These are phyloP conservation scores for Rhodamnia argentea DNA, from an alignment of 345 rosid genomes.

Conservation along the genomic window DNA sequence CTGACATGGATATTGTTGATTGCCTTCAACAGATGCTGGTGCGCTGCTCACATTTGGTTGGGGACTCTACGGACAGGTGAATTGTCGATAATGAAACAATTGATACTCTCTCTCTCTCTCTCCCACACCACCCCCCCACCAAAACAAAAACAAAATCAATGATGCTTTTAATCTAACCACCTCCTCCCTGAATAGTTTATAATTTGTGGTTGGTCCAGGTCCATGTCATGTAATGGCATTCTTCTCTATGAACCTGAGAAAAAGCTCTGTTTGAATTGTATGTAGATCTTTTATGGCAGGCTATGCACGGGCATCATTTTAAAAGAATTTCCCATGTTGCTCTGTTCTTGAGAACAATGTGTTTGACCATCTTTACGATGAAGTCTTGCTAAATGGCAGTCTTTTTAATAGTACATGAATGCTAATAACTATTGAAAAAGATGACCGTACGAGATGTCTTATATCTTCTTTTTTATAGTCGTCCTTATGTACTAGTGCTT, in stretches of 20 bases:
- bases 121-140: too few species aligned
- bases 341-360: not conserved
- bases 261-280: not conserved
- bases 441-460: not conserved
- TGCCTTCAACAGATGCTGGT: conserved; percentile 70
- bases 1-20: not conserved
- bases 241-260: not conserved
- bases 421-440: not conserved
- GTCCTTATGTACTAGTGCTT: not conserved
- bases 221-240: not conserved
- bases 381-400: not conserved
- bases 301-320: not conserved
- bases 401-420: not conserved
- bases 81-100: not conserved
- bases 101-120: not conserved
- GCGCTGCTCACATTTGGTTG: conserved; percentile 95
- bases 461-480: not conserved
- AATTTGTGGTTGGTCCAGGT: not conserved
- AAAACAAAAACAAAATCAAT: too few species aligned
- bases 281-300: not conserved
- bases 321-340: not conserved
- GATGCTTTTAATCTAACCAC: not conserved
- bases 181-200: not conserved
- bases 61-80: conserved; percentile 99
- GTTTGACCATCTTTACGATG: not conserved